Conservation (phyloP, 805 yeast species). For the Barnettozyma vustinii region DNA sequence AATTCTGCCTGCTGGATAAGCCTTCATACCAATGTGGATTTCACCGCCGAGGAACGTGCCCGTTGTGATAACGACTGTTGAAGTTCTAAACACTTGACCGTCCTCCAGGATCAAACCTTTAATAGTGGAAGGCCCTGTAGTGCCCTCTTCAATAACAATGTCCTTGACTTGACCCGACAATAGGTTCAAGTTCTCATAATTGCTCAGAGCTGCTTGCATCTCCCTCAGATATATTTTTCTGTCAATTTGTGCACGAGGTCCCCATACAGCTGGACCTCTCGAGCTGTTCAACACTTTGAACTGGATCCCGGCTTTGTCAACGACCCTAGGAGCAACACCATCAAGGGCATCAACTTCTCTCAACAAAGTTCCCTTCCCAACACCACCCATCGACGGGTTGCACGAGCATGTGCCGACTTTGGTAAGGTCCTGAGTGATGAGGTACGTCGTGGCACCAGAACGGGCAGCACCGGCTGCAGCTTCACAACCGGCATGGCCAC, state of each 20-base stretch:
- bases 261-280: conserved; percentile 97
- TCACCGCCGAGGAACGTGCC: conserved; percentile 96
- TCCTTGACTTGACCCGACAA: conserved; percentile 81
- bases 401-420: conserved; percentile 95
- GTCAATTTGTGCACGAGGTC: conserved; percentile 96
- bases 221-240: conserved; percentile 68
- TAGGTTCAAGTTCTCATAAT: conserved; percentile 49
- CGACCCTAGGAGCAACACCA: conserved; percentile 82
- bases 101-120: conserved; percentile 69
- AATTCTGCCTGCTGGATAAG: conserved; percentile 86
- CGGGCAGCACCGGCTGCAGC: conserved; percentile 94
- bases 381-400: conserved; percentile 97
- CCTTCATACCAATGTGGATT: conserved; percentile 80
- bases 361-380: conserved; percentile 91
- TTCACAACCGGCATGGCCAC: conserved; percentile 98
- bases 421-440: conserved; percentile 68
- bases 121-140: conserved; percentile 30
- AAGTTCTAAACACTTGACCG: conserved; percentile 55
- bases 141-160: conserved; percentile 51
- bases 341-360: conserved; percentile 95
- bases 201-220: conserved; percentile 65
- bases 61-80: conserved; percentile 81
- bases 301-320: conserved; percentile 90
- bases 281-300: conserved; percentile 81
- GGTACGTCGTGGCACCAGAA: conserved; percentile 61